Conservation (phyloP, 2,329 filamentous ascomycete species). For the Microsporum ferrugineum region DNA sequence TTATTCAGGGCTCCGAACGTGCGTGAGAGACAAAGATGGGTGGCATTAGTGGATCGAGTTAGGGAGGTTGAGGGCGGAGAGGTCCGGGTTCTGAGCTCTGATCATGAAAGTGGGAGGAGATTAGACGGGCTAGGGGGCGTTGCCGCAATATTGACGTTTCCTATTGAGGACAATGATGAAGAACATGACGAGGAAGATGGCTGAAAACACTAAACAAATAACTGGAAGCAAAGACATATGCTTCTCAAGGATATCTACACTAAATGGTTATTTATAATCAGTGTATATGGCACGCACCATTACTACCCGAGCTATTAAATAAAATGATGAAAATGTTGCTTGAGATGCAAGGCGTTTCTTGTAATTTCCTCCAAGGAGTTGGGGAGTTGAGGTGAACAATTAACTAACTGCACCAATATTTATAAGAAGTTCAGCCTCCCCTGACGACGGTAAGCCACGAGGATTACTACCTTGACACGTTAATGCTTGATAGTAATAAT, state of each 20-base stretch:
- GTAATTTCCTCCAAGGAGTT: not conserved
- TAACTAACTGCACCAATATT: not conserved
- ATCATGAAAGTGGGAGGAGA: constrained; percentile 84
- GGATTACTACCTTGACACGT: not conserved
- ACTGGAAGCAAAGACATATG: not conserved
- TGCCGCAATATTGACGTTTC: constrained; percentile 82
- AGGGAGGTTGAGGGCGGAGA: constrained; percentile 70
- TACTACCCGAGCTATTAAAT: too few species aligned
- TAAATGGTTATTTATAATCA: too few species aligned
- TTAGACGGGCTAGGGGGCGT: constrained; percentile 76
- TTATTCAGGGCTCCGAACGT: constrained; percentile 78
- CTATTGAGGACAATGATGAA: constrained; percentile 68
- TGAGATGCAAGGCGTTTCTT: not conserved
- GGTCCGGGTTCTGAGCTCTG: constrained; percentile 75
- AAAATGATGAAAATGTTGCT: not conserved
- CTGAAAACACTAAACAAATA: not conserved
- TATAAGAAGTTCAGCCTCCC: not conserved
- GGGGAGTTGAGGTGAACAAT: not conserved
- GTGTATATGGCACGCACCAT: not conserved
- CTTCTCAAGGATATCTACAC: not conserved
- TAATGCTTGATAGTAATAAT: not conserved
- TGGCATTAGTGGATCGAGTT: constrained; percentile 78
- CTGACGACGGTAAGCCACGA: not conserved
- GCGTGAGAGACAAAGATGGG: constrained; percentile 64
- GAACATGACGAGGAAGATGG: constrained; percentile 43